Evolutionary conservation across 768 basidiomycete genomes (phyloP).

Genomic region (Pholiota microspora): DNA sequence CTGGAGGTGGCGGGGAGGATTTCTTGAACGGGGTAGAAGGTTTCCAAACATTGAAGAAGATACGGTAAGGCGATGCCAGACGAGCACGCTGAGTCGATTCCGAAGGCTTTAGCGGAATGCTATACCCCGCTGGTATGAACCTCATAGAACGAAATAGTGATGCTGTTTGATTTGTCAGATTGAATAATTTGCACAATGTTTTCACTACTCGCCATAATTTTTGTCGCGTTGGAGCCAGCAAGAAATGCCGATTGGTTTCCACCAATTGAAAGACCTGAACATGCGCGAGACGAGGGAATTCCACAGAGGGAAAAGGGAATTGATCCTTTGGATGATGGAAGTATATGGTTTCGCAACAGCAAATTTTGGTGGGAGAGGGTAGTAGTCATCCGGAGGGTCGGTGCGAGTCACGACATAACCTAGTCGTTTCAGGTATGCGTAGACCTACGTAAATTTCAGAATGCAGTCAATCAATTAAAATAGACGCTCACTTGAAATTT

Average conservation of each 20-base stretch:
- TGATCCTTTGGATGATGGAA: slow-evolving; percentile 34
- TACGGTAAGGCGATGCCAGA: slow-evolving; percentile 58
- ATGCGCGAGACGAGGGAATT: slow-evolving; percentile 30
- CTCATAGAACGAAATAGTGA: slow-evolving; percentile 69
- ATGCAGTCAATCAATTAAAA: neutral
- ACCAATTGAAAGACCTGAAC: slow-evolving; percentile 51
- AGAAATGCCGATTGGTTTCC: slow-evolving; percentile 55
- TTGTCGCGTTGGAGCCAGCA: slow-evolving; percentile 48
- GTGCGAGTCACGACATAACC: slow-evolving; percentile 90
- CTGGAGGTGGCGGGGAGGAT: slow-evolving; percentile 72
- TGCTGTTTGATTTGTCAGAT: slow-evolving; percentile 42
- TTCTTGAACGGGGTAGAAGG: slow-evolving; percentile 84
- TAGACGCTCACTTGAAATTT: slow-evolving; percentile 70
- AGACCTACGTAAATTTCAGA: slow-evolving; percentile 58
- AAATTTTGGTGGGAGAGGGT: slow-evolving; percentile 43
- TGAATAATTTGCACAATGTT: neutral
- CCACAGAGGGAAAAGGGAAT: slow-evolving; percentile 31
- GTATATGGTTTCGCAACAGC: slow-evolving; percentile 10
- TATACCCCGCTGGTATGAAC: slow-evolving; percentile 69
- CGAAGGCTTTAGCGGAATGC: slow-evolving; percentile 39
- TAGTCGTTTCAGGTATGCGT: slow-evolving; percentile 86
- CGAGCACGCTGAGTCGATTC: slow-evolving; percentile 14
- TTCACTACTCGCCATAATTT: slow-evolving; percentile 44
- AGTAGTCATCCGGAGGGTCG: slow-evolving; percentile 51
- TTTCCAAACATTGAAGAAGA: slow-evolving; percentile 92